Percentiles rank a stretch among this genome's conserved stretches.
Evolutionary conservation across 257 asterid genomes (phyloP).

Genomic region (Solanum chmielewskii): DNA sequence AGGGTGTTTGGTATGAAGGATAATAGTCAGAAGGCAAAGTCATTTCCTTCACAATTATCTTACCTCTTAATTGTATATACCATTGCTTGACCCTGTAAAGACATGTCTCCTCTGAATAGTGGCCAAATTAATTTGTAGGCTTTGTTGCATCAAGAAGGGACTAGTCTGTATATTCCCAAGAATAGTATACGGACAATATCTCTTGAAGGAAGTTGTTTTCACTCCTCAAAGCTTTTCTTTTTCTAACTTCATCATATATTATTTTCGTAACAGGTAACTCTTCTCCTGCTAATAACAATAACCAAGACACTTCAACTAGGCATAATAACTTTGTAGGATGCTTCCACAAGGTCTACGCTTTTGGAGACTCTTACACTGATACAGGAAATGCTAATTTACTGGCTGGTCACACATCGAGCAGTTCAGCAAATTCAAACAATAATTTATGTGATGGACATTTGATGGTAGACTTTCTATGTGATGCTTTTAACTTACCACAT

Average conservation of each 20-base stretch:
- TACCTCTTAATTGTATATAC: background rate
- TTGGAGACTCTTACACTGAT: conserved; percentile 39
- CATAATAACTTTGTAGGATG: background rate
- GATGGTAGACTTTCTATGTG: conserved; percentile 26
- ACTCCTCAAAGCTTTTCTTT: background rate
- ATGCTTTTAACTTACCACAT: conserved; percentile 17
- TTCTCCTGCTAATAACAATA: background rate
- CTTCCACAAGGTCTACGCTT: conserved; percentile 30
- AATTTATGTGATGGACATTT: conserved; percentile 15
- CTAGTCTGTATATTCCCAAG: background rate
- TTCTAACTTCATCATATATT: background rate
- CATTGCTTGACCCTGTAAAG: background rate
- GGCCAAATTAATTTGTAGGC: background rate
- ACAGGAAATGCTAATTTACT: conserved; percentile 22
- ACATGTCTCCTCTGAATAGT: background rate
- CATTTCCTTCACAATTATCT: background rate
- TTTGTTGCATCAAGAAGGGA: background rate
- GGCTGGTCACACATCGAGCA: background rate
- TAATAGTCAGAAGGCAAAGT: background rate
- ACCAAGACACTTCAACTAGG: background rate
- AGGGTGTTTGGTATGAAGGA: background rate
- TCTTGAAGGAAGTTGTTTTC: background rate
- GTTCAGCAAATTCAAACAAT: background rate
- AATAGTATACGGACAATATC: background rate
- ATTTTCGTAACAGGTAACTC: background rate